phyloP scores from a whole-genome alignment of 2,329 filamentous ascomycete species.

The Aspergillus fructus region DNA sequence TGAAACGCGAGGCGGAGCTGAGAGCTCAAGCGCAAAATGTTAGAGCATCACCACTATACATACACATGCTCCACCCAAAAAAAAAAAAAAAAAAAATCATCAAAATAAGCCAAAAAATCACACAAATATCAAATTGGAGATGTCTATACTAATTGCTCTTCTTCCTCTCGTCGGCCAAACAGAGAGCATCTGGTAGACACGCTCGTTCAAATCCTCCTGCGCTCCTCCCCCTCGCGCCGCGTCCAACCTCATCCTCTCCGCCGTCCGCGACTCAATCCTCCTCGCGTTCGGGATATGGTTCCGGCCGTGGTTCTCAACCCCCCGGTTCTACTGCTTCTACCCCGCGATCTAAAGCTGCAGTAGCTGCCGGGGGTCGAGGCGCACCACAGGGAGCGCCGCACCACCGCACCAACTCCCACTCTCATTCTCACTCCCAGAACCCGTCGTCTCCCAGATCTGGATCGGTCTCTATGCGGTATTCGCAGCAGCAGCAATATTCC shows the following conservation, averaged over 20 bases:
- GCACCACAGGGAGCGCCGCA: slow-evolving; percentile 8
- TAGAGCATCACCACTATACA: slow-evolving; percentile 7
- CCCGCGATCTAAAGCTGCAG: neutral
- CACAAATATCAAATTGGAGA: slow-evolving; percentile 7
- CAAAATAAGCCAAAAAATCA: neutral
- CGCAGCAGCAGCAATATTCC: slow-evolving; percentile 1
- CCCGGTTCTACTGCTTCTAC: neutral
- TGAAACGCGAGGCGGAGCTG: slow-evolving; percentile 34
- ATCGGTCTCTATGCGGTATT: neutral
- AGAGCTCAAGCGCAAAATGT: slow-evolving; percentile 14
- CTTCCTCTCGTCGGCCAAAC: slow-evolving; percentile 7
- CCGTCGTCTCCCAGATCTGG: neutral
- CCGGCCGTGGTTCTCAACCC: slow-evolving; percentile 2
- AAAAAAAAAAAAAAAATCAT: neutral
- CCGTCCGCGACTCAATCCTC: slow-evolving; percentile 6
- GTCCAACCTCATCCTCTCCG: slow-evolving; percentile 13
- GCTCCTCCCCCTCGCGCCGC: slow-evolving; percentile 21
- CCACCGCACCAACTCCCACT: neutral
- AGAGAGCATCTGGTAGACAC: slow-evolving; percentile 17
- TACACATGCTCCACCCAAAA: no score
- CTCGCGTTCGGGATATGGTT: neutral
- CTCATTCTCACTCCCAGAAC: neutral
- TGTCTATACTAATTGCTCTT: slow-evolving; percentile 18
- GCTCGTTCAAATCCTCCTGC: slow-evolving; percentile 12
- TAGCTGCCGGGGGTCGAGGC: slow-evolving; percentile 3